Conservation (phyloP, 768 basidiomycete species). For the Kwoniella dejecticola region DNA sequence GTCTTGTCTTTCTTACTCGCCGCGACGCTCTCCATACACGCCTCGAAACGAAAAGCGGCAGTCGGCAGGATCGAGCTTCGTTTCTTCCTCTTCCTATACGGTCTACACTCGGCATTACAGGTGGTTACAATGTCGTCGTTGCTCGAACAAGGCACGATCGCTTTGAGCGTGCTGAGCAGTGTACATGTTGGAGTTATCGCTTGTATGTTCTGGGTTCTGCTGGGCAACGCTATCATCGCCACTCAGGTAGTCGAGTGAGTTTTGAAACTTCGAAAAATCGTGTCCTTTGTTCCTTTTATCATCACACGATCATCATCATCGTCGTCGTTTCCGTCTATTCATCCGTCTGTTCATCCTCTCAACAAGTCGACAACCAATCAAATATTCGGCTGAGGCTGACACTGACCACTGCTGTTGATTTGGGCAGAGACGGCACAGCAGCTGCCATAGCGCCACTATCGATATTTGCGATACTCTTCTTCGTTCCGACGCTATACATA, state of each 20-base stretch:
- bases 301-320: conserved; percentile 7
- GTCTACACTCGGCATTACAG: conserved; percentile 69
- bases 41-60: conserved; percentile 75
- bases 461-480: conserved; percentile 71
- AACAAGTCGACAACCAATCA: too few relatives aligned
- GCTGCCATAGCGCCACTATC: conserved; percentile 61
- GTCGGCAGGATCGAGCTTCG: conserved; percentile 64
- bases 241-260: conserved; percentile 88
- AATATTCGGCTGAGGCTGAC: too few relatives aligned
- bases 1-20: conserved; percentile 69
- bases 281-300: too few relatives aligned
- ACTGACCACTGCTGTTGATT: too few relatives aligned
- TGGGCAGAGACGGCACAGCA: conserved; percentile 45
- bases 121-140: conserved; percentile 78
- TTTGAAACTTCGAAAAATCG: too few relatives aligned
- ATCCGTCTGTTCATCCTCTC: too few relatives aligned
- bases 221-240: conserved; percentile 58
- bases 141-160: conserved; percentile 72
- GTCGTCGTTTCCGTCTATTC: conserved; percentile 17
- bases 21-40: conserved; percentile 63
- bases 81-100: conserved; percentile 49
- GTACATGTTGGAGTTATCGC: conserved; percentile 78
- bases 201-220: conserved; percentile 67
- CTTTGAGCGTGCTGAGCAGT: conserved; percentile 70
- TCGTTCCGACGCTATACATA: conserved; percentile 77